These are phyloP conservation scores for Scortechinia acanthostroma DNA, from an alignment of 2,329 filamentous ascomycete species.

Conservation along the genomic window DNA sequence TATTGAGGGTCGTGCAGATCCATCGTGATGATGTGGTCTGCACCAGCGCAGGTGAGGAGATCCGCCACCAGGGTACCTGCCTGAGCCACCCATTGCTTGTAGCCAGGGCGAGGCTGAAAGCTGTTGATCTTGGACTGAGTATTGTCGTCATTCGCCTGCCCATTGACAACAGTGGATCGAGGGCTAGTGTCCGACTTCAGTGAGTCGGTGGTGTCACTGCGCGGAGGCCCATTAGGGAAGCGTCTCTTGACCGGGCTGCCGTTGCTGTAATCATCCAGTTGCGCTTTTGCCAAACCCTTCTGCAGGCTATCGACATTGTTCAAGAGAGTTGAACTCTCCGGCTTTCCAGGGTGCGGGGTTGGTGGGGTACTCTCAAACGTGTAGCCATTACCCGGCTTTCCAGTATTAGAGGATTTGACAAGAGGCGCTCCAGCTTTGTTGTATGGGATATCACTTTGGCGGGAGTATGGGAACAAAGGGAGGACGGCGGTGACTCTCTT, in stretches of 20 bases:
- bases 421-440: slow-evolving; percentile 90
- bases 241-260: slow-evolving; percentile 7
- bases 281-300: slow-evolving; percentile 65
- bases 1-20: slow-evolving; percentile 94
- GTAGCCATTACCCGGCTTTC: slow-evolving; percentile 42
- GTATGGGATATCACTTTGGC: slow-evolving; percentile 93
- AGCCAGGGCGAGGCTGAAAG: slow-evolving; percentile 80
- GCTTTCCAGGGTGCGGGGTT: slow-evolving; percentile 69
- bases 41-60: slow-evolving; percentile 86
- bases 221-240: slow-evolving; percentile 9
- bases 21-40: slow-evolving; percentile 96
- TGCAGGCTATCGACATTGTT: slow-evolving; percentile 67
- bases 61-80: slow-evolving; percentile 91
- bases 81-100: slow-evolving; percentile 98
- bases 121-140: slow-evolving; percentile 43
- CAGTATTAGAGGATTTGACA: slow-evolving; percentile 50
- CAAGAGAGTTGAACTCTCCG: slow-evolving; percentile 56
- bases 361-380: slow-evolving; percentile 89
- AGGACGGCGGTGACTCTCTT: slow-evolving; percentile 88
- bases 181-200: slow-evolving; percentile 16
- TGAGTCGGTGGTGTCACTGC: slow-evolving; percentile 22
- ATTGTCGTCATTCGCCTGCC: slow-evolving; percentile 54
- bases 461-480: slow-evolving; percentile 91
- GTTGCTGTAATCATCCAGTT: slow-evolving; percentile 18
- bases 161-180: slow-evolving; percentile 29